phyloP scores from a whole-genome alignment of 768 basidiomycete species.

The Coprinellus micaceus region DNA sequence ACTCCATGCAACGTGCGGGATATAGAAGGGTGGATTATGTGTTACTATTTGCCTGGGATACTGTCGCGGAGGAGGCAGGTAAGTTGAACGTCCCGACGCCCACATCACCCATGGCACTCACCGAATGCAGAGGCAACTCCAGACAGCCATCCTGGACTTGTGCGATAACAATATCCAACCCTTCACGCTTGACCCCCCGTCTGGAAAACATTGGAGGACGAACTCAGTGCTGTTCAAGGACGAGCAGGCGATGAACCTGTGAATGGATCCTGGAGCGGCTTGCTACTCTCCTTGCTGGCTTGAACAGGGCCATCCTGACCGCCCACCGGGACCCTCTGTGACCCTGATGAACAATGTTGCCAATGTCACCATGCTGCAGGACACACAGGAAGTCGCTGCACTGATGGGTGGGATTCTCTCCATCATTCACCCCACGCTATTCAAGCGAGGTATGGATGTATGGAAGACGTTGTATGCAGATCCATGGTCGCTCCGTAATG shows the following conservation, averaged over 20 bases:
- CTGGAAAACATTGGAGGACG: background rate
- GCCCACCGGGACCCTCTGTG: background rate
- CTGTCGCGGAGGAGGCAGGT: background rate
- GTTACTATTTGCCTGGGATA: background rate
- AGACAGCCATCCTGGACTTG: background rate
- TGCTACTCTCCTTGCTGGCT: background rate
- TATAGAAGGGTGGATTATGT: background rate
- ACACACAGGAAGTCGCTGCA: background rate
- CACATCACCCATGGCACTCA: background rate
- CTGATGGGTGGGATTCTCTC: background rate
- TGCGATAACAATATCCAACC: background rate
- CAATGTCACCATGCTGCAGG: background rate
- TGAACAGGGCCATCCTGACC: background rate
- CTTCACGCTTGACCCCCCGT: background rate
- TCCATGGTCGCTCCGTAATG: background rate
- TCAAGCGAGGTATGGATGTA: background rate
- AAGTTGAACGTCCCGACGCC: background rate
- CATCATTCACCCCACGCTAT: background rate
- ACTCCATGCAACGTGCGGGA: background rate
- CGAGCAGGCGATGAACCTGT: background rate
- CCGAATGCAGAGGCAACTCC: background rate
- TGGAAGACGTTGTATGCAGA: background rate
- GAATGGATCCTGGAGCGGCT: background rate
- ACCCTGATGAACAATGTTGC: background rate
- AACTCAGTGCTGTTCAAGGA: background rate